Base-by-base conservation (phyloP, 371 early-diverging fungal species). In the Entomophthora muscae region DNA sequence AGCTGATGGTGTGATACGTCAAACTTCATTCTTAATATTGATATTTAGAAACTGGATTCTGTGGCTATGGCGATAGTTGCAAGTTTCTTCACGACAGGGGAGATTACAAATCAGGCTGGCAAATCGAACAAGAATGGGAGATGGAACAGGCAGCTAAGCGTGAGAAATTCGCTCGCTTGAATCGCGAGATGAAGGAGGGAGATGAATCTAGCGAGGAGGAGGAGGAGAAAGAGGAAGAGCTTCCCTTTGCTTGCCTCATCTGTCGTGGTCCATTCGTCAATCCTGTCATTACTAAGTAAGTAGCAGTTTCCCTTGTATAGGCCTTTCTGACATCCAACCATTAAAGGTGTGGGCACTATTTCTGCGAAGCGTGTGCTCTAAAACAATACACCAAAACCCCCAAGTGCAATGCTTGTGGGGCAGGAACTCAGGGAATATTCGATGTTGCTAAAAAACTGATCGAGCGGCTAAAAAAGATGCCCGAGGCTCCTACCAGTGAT, bases 31-130 rank as follows among this genome's bases (percentile, higher is more conserved):
- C n/a, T n/a, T n/a, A n/a, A n/a, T 32, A 7, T 26, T 32, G 17
- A 22, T 31, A 29, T 51, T 54, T 70, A 77, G 87, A 87, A 68
- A 89, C 89, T 5, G 91, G 91, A 17, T 91, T 79, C 71, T 98
- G 98, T 76, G 96, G 95, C 29, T 98, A 88, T 76, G 98, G 98
- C 52, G 98, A 98, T 72, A 84, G 86, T 10, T 98, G 98, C 73
- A 91, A 85, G 63, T 98, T 93, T 71, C 83, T 98, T 76, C 98
- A 98, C 69, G 98, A 98, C 71, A 86, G 98, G 66, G 88, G 93
- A 22, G 94, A 90, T 68, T 94, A 94, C 76, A 96, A 96, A 72
- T 81, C 84, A 0, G 95, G 95, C 21, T 94, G 95, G 95, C 88
- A 95, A 70, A 66, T 97, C 24, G 95, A 97, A 66, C 76, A 82